Evolutionary conservation across 352 stramenopile species (phyloP).

Genomic region (Saprolegnia diclina): DNA sequence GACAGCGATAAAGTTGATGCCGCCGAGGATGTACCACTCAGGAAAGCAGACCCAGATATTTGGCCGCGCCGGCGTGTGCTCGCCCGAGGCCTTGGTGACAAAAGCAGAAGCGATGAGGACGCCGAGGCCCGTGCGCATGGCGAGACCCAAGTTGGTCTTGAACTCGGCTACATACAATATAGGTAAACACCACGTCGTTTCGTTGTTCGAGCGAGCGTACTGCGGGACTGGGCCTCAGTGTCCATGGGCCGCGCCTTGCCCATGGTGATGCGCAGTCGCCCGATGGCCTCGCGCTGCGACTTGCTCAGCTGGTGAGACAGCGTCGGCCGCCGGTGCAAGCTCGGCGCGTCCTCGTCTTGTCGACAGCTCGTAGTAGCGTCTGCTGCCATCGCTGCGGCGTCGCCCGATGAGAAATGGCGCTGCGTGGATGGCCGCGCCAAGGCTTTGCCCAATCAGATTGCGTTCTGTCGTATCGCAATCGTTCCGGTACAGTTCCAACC

Average conservation of each 20-base stretch:
- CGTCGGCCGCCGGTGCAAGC: neutral
- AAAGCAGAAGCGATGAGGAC: constrained; percentile 70
- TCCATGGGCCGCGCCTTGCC: neutral
- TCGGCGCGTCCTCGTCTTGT: neutral
- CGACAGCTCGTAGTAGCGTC: neutral
- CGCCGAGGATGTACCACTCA: constrained; percentile 58
- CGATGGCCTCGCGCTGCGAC: neutral
- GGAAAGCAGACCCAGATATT: constrained; percentile 76
- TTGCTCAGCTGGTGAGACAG: neutral
- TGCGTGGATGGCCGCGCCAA: no score
- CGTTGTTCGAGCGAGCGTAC: neutral
- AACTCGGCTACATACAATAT: constrained; percentile 30
- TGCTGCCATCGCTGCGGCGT: neutral
- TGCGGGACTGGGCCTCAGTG: neutral
- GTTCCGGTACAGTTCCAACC: neutral
- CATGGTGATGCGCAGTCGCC: constrained; percentile 9
- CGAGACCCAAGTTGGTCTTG: constrained; percentile 37
- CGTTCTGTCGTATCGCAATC: neutral
- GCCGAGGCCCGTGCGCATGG: constrained; percentile 54
- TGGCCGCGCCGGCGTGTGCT: constrained; percentile 35
- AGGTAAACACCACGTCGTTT: neutral
- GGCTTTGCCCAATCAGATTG: neutral
- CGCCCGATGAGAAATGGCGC: no score
- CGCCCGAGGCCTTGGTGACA: constrained; percentile 47
- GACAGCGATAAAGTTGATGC: constrained; percentile 68